Percentiles rank a stretch among this genome's conserved stretches.
phyloP scores from a whole-genome alignment of 2,329 filamentous ascomycete genomes.

The Graphiopsis chlorocephala region DNA sequence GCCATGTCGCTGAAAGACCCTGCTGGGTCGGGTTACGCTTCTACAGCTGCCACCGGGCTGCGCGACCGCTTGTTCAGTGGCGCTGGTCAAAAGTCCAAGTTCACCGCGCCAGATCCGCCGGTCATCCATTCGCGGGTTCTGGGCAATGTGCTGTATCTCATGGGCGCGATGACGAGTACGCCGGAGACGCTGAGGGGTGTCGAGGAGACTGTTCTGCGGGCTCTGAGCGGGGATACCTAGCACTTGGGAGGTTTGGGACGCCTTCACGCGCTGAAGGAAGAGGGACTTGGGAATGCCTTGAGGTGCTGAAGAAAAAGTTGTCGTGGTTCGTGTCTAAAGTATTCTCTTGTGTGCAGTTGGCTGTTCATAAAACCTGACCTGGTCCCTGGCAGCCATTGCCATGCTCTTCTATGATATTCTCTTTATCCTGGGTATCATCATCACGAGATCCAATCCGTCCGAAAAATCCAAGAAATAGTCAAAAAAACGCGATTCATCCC shows the following conservation, averaged over 20 bases:
- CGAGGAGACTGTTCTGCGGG: conserved; percentile 40
- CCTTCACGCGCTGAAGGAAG: no score
- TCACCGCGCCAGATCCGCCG: no score
- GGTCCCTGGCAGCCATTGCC: background rate
- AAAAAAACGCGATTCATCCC: background rate
- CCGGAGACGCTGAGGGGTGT: conserved; percentile 41
- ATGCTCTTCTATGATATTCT: background rate
- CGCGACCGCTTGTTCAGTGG: conserved; percentile 49
- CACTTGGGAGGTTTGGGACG: no score
- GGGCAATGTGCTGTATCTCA: conserved; percentile 61
- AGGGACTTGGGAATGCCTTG: no score
- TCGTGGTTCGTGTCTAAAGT: background rate
- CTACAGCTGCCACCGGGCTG: conserved; percentile 52
- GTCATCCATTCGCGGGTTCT: conserved; percentile 59
- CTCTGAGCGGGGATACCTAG: no score
- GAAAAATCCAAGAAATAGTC: background rate
- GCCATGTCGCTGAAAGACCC: conserved; percentile 59
- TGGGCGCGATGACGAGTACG: conserved; percentile 55
- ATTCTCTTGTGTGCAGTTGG: background rate
- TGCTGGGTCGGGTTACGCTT: conserved; percentile 54
- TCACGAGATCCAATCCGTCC: background rate
- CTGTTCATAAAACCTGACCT: background rate
- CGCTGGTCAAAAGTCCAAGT: conserved; percentile 22
- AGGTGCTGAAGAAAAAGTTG: no score
- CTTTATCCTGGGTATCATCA: conserved; percentile 7